A percentile compares a stretch with the other conserved stretches of the same genome.
phyloP scores from a whole-genome alignment of 2,329 filamentous ascomycete species.

The Beauveria caledonica region DNA sequence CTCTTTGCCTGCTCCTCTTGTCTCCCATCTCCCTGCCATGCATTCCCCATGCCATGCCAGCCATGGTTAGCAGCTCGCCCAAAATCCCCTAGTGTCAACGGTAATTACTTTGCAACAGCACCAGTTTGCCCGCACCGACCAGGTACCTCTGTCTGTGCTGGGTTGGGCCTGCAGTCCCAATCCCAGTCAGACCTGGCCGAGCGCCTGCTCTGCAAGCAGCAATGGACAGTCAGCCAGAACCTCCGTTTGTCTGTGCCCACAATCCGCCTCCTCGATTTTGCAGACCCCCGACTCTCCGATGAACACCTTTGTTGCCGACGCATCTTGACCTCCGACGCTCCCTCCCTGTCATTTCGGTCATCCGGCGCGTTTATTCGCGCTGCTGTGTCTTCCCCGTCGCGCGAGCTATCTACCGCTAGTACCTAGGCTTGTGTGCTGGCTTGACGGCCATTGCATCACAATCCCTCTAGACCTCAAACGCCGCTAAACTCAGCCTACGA shows the following conservation, averaged over 20 bases:
- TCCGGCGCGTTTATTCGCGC: background rate
- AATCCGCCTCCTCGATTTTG: constrained; percentile 7
- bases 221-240: background rate
- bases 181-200: background rate
- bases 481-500: background rate
- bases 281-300: constrained; percentile 8
- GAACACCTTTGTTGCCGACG: background rate
- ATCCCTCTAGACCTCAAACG: background rate
- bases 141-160: background rate
- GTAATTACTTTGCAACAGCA: background rate
- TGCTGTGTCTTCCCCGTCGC: background rate
- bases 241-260: constrained; percentile 4
- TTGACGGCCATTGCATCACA: background rate
- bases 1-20: background rate
- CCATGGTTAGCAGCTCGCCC: background rate
- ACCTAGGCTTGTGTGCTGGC: background rate
- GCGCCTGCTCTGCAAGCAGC: background rate
- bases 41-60: background rate
- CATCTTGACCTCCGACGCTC: background rate
- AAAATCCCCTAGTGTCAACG: too few relatives aligned
- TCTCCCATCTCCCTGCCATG: background rate
- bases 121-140: background rate
- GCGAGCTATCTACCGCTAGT: background rate
- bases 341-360: background rate
- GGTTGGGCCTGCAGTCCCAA: background rate